Percentiles rank a stretch among this genome's conserved stretches.
These are phyloP conservation scores for Trichoderma gamsii DNA, from an alignment of 495 filamentous ascomycete species.

Conservation along the genomic window DNA sequence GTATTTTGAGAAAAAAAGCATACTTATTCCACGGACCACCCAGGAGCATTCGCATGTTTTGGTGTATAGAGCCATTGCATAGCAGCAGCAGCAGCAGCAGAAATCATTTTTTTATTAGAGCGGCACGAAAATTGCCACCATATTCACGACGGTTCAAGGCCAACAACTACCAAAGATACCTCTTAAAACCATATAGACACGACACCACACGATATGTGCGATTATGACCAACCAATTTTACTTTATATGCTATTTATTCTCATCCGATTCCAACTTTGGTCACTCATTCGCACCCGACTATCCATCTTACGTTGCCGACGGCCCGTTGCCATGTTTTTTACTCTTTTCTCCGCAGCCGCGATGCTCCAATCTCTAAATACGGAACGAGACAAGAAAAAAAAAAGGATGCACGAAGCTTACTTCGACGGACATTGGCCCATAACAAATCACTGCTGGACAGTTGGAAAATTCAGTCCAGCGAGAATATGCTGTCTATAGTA, in stretches of 20 bases:
- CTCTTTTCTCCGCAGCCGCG: background rate
- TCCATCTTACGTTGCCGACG: background rate
- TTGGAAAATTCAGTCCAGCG: background rate
- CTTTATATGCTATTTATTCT: background rate
- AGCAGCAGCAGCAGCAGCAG: slow-evolving; percentile 8
- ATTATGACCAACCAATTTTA: slow-evolving; percentile 6
- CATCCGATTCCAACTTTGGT: background rate
- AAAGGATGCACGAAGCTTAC: background rate
- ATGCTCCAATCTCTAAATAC: background rate
- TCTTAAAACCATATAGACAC: slow-evolving; percentile 15
- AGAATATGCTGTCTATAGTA: background rate
- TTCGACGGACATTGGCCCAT: background rate
- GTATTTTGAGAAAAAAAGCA: background rate
- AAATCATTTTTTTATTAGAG: slow-evolving; percentile 9
- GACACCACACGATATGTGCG: slow-evolving; percentile 13
- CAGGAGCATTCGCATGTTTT: slow-evolving; percentile 3
- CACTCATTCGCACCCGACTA: background rate
- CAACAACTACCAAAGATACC: background rate
- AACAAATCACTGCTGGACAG: background rate
- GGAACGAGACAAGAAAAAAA: background rate
- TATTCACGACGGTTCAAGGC: slow-evolving; percentile 14
- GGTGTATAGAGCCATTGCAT: slow-evolving; percentile 14
- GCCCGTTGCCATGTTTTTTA: background rate
- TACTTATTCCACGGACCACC: background rate
- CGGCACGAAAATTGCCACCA: slow-evolving; percentile 6